These are phyloP conservation scores for Globisporangium abappressorium DNA, from an alignment of 352 stramenopile species.

Conservation along the genomic window DNA sequence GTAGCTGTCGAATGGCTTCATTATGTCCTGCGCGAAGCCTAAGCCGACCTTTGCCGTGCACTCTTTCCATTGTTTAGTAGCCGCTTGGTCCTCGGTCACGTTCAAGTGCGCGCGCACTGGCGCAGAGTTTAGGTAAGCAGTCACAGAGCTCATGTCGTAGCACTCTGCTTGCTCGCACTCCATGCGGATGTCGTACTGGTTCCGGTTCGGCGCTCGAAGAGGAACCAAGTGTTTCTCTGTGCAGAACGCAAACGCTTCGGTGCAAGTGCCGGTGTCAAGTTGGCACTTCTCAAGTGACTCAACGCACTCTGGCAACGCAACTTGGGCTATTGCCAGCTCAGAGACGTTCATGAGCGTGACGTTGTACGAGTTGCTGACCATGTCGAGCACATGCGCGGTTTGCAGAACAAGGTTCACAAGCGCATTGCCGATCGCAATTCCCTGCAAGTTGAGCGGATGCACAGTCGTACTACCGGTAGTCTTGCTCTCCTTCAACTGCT, in stretches of 20 bases:
- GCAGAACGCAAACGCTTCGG: constrained; percentile 4
- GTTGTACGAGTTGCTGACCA: not conserved
- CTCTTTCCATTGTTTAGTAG: constrained; percentile 69
- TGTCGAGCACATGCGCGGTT: not conserved
- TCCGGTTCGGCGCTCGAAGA: constrained; percentile 21
- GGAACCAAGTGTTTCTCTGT: not conserved
- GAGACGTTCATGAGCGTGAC: not conserved
- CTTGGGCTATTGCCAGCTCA: not conserved
- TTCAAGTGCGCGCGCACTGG: constrained; percentile 8
- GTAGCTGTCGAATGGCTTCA: constrained; percentile 24
- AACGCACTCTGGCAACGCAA: not conserved
- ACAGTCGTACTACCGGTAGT: not conserved
- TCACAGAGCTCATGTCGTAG: constrained; percentile 11
- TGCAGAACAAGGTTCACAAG: not conserved
- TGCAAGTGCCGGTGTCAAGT: not conserved
- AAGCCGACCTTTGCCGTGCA: constrained; percentile 92
- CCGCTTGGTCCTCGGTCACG: constrained; percentile 12
- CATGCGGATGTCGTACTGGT: constrained; percentile 60
- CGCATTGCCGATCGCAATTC: not conserved
- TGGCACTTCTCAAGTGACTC: not conserved
- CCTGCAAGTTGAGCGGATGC: not conserved
- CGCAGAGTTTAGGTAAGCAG: constrained; percentile 7
- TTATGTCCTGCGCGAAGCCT: constrained; percentile 46
- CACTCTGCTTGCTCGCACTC: constrained; percentile 10
- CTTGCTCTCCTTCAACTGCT: not conserved